Percentiles rank a stretch among this genome's conserved stretches.
Conservation (phyloP, 306 rosid genomes). For the Alnus glutinosa region DNA sequence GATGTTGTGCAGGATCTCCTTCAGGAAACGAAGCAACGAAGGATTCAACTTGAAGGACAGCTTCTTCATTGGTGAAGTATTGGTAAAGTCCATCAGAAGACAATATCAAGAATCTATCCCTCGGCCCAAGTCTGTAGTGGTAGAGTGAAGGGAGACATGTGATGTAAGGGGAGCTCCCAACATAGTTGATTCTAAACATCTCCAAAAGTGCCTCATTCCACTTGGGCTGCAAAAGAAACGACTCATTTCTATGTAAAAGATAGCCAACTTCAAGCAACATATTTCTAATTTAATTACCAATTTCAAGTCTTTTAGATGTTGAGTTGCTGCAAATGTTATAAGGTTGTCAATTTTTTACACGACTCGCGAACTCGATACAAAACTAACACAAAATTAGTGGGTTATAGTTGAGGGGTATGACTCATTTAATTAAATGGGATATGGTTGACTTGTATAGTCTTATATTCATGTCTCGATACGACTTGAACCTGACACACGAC, state of each 20-base stretch:
- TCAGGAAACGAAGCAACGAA: slow-evolving; percentile 72
- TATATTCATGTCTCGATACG: too few relatives aligned
- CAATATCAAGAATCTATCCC: slow-evolving; percentile 65
- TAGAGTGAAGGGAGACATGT: slow-evolving; percentile 64
- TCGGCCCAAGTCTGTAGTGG: slow-evolving; percentile 59
- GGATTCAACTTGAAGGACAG: slow-evolving; percentile 60
- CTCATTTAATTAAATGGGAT: too few relatives aligned
- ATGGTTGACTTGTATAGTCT: too few relatives aligned
- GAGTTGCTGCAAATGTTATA: not conserved
- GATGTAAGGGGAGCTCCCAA: slow-evolving; percentile 69
- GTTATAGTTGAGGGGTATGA: too few relatives aligned
- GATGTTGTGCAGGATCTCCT: slow-evolving; percentile 84
- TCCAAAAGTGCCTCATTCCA: slow-evolving; percentile 75
- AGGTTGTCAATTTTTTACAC: too few relatives aligned
- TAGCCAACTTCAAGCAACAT: not conserved
- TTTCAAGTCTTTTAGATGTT: not conserved
- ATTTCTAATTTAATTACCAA: not conserved
- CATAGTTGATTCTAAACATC: slow-evolving; percentile 67
- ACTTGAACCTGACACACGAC: too few relatives aligned
- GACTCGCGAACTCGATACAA: too few relatives aligned
- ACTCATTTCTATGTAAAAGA: not conserved
- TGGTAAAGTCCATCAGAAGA: slow-evolving; percentile 94
- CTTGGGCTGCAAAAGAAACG: slow-evolving; percentile 59
- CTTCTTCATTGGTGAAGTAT: slow-evolving; percentile 82
- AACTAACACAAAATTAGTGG: too few relatives aligned